Evolutionary conservation across 2,329 filamentous ascomycete species (phyloP), one percentile per base, ranked within the genome.

Genomic region (Hymenoscyphus infarciens): DNA sequence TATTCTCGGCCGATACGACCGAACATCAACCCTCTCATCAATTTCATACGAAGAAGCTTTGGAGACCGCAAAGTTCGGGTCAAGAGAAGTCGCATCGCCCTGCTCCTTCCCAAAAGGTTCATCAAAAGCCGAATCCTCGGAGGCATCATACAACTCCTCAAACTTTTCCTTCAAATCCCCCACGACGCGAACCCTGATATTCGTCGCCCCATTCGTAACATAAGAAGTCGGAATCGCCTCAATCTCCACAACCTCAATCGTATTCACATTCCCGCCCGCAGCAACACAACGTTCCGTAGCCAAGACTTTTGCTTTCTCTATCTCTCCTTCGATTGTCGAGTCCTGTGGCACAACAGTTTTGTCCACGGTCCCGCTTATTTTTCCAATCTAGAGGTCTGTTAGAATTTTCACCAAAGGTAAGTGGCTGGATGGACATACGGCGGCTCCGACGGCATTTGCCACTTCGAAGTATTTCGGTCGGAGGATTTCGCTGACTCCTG

Each of bases 391-490:
- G n/a, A 39, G 5, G 8, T n/a, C 8, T 33, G 29, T 39, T 38
- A 39, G 13, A 19, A 10, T 27, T 31, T 19, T 1, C 11, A 16
- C 10, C 19, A 49, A 49, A 25, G 3, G 42, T 22, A 8, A 22
- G 19, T 22, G 42, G 39, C n/a, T 49, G 19, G 5, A n/a, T 22
- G 42, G 7, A 13, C 42, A 3, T 49, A 49, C 42, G n/a, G 84
- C 84, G 0, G 84, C 83, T 3, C 84, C 84, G 1, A 87, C 80
- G 0, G 84, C 83, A 69, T 86, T 87, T 2, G 83, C 83, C 1
- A 80, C 82, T 54, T 80, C 81, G 56, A 82, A 78, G 56, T 79
- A 80, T 1, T 78, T 77, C 0, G 83, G 83, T 2, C 76, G 73
- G 5, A 82, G 80, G 62, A 80, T 78, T 65, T 80, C 76, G 7